Evolutionary conservation across 2,329 filamentous ascomycete species (phyloP), one percentile per base, ranked within the genome.

Genomic region (Fusarium tjaetaba): DNA sequence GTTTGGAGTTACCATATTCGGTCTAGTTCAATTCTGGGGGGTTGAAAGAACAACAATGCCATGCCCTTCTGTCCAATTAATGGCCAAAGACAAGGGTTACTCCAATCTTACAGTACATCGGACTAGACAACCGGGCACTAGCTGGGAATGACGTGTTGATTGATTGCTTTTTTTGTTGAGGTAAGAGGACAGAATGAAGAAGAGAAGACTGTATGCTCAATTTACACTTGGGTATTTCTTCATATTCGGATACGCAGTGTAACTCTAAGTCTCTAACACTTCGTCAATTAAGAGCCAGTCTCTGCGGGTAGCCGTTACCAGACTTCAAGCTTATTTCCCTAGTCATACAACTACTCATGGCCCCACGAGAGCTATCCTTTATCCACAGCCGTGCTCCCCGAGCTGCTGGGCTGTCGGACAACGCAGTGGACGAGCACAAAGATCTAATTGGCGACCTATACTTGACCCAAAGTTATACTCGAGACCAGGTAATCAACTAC

Each of bases 1-100:
- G 32, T 24, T 65, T 65, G 48, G 62, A 65, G 7, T 63, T 55
- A 24, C 62, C 28, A 24, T 18, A 48, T 63, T 4, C 7, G 32
- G 62, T n/a, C 18, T 63, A 65, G 58, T 30, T 32, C 5, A 11
- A 3, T 4, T 24, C 41, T 0, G 11, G 57, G 62, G 34, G n/a
- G 1, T 63, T 63, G 62, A 65, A 48, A 65, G n/a, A 61, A 39
- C 4, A 28, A 34, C 24, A 52, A n/a, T 38, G 32, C 1, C 11
- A 32, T 61, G 5, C 3, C 18, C 8, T 34, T 5, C 43, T 28
- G 18, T 26, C 61, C 45, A 38, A 61, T 61, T 34, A 3, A 39
- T 4, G 16, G 11, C 11, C 14, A 5, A 28, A 26, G 32, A 51
- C 53, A 20, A 61, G 42, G 43, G 15, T 42, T 22, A 22, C 36